Evolutionary conservation across 2,329 filamentous ascomycete genomes (phyloP).

Genomic region (Cordyceps fumosorosea): DNA sequence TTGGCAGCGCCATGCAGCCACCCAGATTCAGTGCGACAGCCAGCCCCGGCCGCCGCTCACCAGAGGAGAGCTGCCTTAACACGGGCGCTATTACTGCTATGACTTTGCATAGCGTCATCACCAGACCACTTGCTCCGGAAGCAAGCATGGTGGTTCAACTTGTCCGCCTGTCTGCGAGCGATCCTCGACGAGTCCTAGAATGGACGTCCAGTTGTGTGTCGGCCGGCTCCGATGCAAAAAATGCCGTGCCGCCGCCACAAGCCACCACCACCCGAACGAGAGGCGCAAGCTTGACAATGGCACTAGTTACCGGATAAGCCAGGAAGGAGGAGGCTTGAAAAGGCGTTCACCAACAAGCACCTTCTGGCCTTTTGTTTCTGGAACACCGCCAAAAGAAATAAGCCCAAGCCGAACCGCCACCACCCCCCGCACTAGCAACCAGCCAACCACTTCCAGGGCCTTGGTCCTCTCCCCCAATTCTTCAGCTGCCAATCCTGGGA

Average conservation of each 20-base stretch:
- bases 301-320: neutral
- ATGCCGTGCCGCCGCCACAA: neutral
- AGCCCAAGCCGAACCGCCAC: too few species aligned
- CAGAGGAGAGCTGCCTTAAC: neutral
- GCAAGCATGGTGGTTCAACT: neutral
- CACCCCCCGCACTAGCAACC: too few species aligned
- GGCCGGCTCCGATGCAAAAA: constrained; percentile 6
- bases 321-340: neutral
- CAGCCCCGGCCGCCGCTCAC: neutral
- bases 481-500: neutral
- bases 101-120: neutral
- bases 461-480: neutral
- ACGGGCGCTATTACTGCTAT: neutral
- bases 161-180: neutral
- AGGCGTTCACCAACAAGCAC: neutral
- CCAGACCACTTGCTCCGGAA: neutral
- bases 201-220: neutral
- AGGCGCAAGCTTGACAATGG: constrained; percentile 1
- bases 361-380: neutral
- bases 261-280: neutral
- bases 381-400: neutral
- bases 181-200: neutral
- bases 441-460: too few species aligned
- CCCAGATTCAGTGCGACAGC: neutral
- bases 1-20: constrained; percentile 1